These are phyloP conservation scores for Symbiodinium pilosum DNA, from an alignment of 73 alveolate species.

Conservation along the genomic window DNA sequence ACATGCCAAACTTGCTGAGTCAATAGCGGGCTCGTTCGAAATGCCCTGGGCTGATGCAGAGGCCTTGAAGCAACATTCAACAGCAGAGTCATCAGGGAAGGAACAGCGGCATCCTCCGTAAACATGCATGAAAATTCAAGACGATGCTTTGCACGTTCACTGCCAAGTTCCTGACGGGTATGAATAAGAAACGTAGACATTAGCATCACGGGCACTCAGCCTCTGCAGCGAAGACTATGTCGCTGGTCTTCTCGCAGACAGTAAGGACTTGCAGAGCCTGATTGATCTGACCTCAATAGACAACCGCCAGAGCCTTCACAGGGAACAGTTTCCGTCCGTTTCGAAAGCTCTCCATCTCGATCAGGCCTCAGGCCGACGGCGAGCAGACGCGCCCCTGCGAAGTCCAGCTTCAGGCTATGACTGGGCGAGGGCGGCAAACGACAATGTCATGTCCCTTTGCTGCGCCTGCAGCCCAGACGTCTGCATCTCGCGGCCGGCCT, in stretches of 20 bases:
- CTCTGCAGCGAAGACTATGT: not conserved
- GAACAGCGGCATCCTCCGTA: too few relatives aligned
- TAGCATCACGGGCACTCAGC: not conserved
- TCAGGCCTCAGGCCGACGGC: not conserved
- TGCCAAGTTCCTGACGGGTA: not conserved
- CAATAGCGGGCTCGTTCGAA: not conserved
- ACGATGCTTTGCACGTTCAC: too few relatives aligned
- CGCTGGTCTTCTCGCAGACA: not conserved
- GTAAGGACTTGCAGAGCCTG: not conserved
- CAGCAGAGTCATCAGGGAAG: too few relatives aligned
- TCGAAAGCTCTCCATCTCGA: too few relatives aligned
- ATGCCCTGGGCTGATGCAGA: constrained; percentile 1
- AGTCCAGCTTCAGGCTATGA: too few relatives aligned
- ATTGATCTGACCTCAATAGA: constrained; percentile 54
- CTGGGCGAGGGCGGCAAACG: too few relatives aligned
- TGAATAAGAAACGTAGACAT: not conserved
- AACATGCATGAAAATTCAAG: too few relatives aligned
- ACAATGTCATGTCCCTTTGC: not conserved
- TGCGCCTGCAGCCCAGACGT: not conserved
- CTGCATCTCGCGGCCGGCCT: constrained; percentile 3
- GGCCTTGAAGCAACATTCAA: constrained; percentile 8
- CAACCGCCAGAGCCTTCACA: constrained; percentile 67
- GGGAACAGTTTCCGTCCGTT: too few relatives aligned
- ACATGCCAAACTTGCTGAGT: not conserved
- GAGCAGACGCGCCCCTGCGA: not conserved